Evolutionary conservation across 2,329 filamentous ascomycete species (phyloP), one percentile per base, ranked within the genome.

Genomic region (Nemania sp.): DNA sequence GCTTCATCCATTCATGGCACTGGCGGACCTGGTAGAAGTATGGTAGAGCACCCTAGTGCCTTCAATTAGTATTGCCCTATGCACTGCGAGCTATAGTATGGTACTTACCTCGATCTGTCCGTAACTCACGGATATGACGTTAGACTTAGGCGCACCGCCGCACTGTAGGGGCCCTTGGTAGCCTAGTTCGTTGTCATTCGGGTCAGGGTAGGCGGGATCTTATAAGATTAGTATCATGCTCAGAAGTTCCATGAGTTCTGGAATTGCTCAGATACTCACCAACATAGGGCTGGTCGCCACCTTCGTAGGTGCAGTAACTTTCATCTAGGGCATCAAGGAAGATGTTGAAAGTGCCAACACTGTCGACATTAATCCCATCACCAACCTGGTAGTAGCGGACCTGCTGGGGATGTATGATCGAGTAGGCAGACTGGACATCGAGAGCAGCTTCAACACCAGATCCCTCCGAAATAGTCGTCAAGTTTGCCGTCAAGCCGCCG

Each of bases 1-100:
- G 82, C 78, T 88, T 88, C 82, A 87, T 82, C 75, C 85, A 88
- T 78, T 88, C 85, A 64, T 80, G 77, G 73, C 86, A 88, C 76
- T 88, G 86, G 2, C 86, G 80, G 56, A 79, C 71, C 68, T 84
- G 81, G 73, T 88, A 88, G 35, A 72, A 72, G 8, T 71, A 43
- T 3, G 70, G 70, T 8, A 72, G 47, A 45, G 70, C 68, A 20
- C 68, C 68, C 70, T 72, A 32, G 5, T 15, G 20, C 1, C 1
- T 29, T 11, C 24, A 0, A 18, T 68, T 11, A 70, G 45, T 6
- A 59, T 24, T 5, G n/a, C 3, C 15, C 4, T 51, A 6, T 2
- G 29, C 24, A 5, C 7, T 11, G 3, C 35, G 13, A 24, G 24
- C 11, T 13, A 27, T 24, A 18, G 24, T 18, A 1, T 20, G 32